Evolutionary conservation across 2,329 filamentous ascomycete species (phyloP).

Genomic region (Graphiopsis chlorocephala): DNA sequence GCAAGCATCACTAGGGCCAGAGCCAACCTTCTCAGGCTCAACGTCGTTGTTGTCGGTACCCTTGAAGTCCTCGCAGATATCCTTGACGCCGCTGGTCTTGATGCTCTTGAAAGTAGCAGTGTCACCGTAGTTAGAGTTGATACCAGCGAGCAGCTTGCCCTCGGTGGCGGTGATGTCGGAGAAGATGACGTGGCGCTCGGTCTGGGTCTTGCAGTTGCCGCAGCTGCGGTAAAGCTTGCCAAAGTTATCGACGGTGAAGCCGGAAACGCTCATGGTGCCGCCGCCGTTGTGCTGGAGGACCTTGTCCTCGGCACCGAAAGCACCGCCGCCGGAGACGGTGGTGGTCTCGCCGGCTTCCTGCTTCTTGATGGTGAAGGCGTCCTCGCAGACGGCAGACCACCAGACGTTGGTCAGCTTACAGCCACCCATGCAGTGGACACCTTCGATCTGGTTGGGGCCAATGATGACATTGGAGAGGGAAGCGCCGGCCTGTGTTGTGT

Average conservation of each 20-base stretch:
- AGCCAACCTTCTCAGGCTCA: slow-evolving; percentile 14
- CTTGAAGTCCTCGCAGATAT: slow-evolving; percentile 12
- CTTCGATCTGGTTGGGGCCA: slow-evolving; percentile 51
- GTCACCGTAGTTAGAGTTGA: slow-evolving; percentile 16
- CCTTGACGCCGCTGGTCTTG: slow-evolving; percentile 9
- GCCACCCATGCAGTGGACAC: slow-evolving; percentile 51
- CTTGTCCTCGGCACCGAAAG: slow-evolving; percentile 19
- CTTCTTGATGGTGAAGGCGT: slow-evolving; percentile 35
- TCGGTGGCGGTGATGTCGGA: slow-evolving; percentile 8
- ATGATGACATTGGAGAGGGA: slow-evolving; percentile 55
- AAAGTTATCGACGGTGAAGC: slow-evolving; percentile 13
- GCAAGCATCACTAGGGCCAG: slow-evolving; percentile 15
- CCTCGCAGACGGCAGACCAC: slow-evolving; percentile 42
- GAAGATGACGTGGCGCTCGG: slow-evolving; percentile 13
- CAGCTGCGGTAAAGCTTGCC: slow-evolving; percentile 15
- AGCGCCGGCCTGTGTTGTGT: slow-evolving; percentile 39
- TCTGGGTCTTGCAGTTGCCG: slow-evolving; percentile 11
- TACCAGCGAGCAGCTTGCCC: slow-evolving; percentile 12
- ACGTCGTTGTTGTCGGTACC: slow-evolving; percentile 20
- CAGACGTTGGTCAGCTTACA: slow-evolving; percentile 38
- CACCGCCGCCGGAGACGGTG: slow-evolving; percentile 35
- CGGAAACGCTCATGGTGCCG: slow-evolving; percentile 1
- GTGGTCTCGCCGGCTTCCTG: slow-evolving; percentile 22
- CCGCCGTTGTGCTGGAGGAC: slow-evolving; percentile 23
- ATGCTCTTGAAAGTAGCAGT: slow-evolving; percentile 13